Percentiles rank a stretch among this genome's conserved stretches.
phyloP scores from a whole-genome alignment of 768 basidiomycete genomes.

The Serendipita sp. region DNA sequence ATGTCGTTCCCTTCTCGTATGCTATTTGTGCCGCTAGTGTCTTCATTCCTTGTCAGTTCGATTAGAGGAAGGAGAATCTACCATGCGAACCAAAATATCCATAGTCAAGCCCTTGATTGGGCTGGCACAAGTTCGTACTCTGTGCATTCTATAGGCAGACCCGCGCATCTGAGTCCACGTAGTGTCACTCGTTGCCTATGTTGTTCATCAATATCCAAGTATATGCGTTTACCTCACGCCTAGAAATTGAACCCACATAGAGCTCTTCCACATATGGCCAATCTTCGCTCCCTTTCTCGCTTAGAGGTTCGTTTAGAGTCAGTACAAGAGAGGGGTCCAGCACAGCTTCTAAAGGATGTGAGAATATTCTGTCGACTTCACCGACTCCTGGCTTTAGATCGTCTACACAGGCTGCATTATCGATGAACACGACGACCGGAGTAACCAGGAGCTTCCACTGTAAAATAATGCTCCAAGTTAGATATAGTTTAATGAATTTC shows the following conservation, averaged over 20 bases:
- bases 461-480: neutral
- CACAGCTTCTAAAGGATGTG: slow-evolving; percentile 57
- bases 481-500: neutral
- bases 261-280: slow-evolving; percentile 67
- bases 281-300: slow-evolving; percentile 41
- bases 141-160: slow-evolving; percentile 60
- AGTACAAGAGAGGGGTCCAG: slow-evolving; percentile 38
- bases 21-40: slow-evolving; percentile 54
- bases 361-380: slow-evolving; percentile 70
- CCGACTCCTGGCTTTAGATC: slow-evolving; percentile 36
- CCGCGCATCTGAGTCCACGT: slow-evolving; percentile 27
- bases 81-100: slow-evolving; percentile 50
- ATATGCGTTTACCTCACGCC: neutral
- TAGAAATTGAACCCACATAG: slow-evolving; percentile 34
- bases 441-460: slow-evolving; percentile 52
- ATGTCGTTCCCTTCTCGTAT: slow-evolving; percentile 33
- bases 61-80: neutral
- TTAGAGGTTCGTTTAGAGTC: slow-evolving; percentile 29
- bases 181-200: slow-evolving; percentile 42
- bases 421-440: slow-evolving; percentile 59
- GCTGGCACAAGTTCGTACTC: slow-evolving; percentile 61
- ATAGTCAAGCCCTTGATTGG: slow-evolving; percentile 74
- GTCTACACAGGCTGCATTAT: slow-evolving; percentile 33
- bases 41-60: slow-evolving; percentile 18
- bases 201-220: slow-evolving; percentile 2